Evolutionary conservation across 169 alveolate genomes (phyloP).

Genomic region (Prorocentrum cordatum): DNA sequence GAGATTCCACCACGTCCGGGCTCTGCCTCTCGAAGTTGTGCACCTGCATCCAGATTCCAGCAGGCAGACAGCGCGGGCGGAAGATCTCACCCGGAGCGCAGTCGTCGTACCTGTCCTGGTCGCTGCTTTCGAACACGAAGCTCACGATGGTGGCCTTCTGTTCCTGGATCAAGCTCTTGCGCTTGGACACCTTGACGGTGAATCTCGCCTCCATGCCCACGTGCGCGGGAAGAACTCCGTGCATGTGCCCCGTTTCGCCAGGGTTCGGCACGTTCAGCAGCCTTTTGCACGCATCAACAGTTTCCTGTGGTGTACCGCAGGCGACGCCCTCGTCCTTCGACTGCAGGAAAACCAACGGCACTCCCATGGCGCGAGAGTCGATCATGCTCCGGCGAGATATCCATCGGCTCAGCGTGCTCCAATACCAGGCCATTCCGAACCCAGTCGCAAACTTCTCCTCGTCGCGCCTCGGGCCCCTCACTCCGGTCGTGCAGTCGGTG

Average conservation of each 20-base stretch:
- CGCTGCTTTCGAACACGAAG: no score
- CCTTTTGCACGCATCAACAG: background rate
- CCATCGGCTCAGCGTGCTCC: background rate
- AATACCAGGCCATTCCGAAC: background rate
- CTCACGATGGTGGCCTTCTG: no score
- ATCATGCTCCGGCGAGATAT: background rate
- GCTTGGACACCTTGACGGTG: no score
- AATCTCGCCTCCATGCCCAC: background rate
- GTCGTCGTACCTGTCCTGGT: no score
- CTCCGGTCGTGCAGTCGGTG: background rate
- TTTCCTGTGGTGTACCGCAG: no score
- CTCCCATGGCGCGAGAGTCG: background rate
- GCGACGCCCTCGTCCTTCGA: background rate
- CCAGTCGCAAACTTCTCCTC: background rate
- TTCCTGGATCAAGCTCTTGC: no score
- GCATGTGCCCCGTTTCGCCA: background rate
- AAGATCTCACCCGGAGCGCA: no score
- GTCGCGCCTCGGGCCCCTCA: background rate
- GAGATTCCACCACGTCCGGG: no score
- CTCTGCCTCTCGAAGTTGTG: no score
- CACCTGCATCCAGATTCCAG: no score
- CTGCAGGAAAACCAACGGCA: conserved; percentile 1
- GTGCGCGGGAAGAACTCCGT: background rate
- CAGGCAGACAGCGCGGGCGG: no score
- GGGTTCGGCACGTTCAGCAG: background rate